phyloP scores from a whole-genome alignment of 2,329 filamentous ascomycete species.

The Phialophora expanda region DNA sequence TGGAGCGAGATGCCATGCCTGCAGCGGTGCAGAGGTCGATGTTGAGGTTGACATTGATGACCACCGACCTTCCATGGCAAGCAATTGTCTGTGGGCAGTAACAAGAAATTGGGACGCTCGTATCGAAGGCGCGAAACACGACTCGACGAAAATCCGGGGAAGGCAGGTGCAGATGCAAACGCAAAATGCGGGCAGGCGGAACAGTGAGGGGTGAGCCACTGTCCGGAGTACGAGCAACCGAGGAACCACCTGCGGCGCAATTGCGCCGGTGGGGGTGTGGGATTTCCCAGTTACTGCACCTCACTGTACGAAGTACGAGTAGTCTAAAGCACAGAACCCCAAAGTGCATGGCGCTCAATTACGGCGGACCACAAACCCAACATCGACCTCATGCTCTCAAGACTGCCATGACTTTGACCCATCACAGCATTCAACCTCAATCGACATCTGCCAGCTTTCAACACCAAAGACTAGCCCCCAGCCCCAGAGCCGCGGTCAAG shows the following conservation, averaged over 20 bases:
- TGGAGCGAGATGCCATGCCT: neutral
- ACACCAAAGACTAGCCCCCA: neutral
- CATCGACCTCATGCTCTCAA: neutral
- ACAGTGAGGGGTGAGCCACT: too few relatives aligned
- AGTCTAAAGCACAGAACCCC: neutral
- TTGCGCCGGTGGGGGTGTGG: too few relatives aligned
- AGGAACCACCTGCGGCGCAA: neutral
- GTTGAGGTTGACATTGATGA: neutral
- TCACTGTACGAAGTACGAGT: too few relatives aligned
- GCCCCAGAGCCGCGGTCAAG: neutral
- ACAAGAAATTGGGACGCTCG: neutral
- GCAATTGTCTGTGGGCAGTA: neutral
- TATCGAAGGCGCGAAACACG: neutral
- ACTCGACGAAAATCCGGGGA: neutral
- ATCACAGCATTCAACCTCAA: neutral
- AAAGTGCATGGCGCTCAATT: neutral
- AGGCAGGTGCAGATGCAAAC: neutral
- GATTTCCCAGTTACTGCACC: too few relatives aligned
- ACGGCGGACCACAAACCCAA: neutral
- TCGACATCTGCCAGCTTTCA: neutral
- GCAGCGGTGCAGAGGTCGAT: neutral
- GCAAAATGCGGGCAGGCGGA: slow-evolving; percentile 9
- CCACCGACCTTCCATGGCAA: neutral
- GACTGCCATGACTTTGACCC: neutral
- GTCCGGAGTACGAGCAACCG: neutral